Percentiles rank a stretch among this genome's conserved stretches.
phyloP scores from a whole-genome alignment of 202 grass and related monocot genomes.

The Setaria viridis region DNA sequence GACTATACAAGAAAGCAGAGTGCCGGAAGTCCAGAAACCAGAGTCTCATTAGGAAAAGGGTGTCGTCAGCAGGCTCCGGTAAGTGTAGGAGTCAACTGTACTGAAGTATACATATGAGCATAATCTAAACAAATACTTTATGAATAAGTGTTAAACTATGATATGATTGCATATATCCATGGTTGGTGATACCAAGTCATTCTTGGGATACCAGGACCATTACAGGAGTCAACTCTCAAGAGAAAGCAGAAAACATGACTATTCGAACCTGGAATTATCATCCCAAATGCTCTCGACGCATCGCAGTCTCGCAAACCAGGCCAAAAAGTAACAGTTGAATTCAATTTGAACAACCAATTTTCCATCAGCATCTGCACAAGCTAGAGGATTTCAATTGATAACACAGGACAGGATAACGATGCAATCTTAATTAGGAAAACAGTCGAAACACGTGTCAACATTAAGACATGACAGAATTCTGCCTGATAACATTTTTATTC shows the following conservation, averaged over 20 bases:
- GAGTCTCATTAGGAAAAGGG: no score
- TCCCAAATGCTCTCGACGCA: neutral
- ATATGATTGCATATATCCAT: no score
- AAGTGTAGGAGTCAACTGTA: no score
- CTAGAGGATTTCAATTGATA: neutral
- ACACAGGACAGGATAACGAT: neutral
- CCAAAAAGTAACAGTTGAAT: neutral
- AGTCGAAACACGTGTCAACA: neutral
- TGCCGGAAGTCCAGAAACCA: neutral
- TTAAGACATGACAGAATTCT: neutral
- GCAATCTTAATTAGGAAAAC: neutral
- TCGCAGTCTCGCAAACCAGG: no score
- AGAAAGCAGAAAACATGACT: neutral
- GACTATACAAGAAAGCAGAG: neutral
- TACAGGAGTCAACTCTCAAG: slow-evolving; percentile 19
- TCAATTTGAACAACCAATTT: neutral
- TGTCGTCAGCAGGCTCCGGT: no score
- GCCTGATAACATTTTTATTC: neutral
- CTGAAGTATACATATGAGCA: no score
- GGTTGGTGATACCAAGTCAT: no score
- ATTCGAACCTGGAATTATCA: neutral
- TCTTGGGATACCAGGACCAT: neutral
- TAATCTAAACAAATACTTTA: no score
- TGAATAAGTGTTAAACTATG: no score
- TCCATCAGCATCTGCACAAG: neutral